These are phyloP conservation scores for Globisporangium solare DNA, from an alignment of 352 stramenopile genomes.

Conservation along the genomic window DNA sequence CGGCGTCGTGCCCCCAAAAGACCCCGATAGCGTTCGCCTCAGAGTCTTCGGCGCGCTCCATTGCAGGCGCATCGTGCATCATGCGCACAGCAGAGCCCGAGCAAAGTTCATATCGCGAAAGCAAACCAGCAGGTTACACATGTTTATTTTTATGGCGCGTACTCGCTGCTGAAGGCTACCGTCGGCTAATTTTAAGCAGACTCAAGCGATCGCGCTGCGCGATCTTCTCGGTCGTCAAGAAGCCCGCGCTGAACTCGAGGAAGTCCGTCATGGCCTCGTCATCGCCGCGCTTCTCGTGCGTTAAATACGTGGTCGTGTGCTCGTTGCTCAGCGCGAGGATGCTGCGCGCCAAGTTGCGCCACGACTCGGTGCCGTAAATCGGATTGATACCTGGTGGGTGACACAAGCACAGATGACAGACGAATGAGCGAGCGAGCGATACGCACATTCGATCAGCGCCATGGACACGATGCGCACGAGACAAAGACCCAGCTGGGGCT, in stretches of 20 bases:
- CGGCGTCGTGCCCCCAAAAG: conserved; percentile 22
- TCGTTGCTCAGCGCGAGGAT: conserved; percentile 51
- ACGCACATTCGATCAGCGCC: neutral
- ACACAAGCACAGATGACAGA: neutral
- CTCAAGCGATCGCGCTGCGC: conserved; percentile 32
- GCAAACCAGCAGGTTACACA: too few relatives aligned
- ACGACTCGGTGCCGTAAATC: conserved; percentile 79
- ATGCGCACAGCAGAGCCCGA: too few relatives aligned
- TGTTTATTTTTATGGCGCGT: too few relatives aligned
- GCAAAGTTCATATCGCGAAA: too few relatives aligned
- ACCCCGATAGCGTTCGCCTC: conserved; percentile 18
- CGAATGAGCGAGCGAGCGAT: too few relatives aligned
- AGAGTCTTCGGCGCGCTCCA: conserved; percentile 2
- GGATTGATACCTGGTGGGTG: conserved; percentile 58
- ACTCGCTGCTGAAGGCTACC: neutral
- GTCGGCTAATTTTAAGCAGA: conserved; percentile 49
- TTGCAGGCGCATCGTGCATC: neutral
- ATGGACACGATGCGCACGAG: too few relatives aligned
- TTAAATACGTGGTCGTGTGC: conserved; percentile 59
- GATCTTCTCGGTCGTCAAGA: conserved; percentile 41
- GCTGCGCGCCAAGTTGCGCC: conserved; percentile 65
- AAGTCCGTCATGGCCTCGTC: conserved; percentile 76
- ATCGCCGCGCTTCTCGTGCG: conserved; percentile 65
- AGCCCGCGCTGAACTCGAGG: conserved; percentile 31
- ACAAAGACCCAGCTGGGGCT: neutral